Evolutionary conservation across 2,329 filamentous ascomycete genomes (phyloP), one percentile per base, ranked within the genome.

Genomic region (Aspergillus sp.): DNA sequence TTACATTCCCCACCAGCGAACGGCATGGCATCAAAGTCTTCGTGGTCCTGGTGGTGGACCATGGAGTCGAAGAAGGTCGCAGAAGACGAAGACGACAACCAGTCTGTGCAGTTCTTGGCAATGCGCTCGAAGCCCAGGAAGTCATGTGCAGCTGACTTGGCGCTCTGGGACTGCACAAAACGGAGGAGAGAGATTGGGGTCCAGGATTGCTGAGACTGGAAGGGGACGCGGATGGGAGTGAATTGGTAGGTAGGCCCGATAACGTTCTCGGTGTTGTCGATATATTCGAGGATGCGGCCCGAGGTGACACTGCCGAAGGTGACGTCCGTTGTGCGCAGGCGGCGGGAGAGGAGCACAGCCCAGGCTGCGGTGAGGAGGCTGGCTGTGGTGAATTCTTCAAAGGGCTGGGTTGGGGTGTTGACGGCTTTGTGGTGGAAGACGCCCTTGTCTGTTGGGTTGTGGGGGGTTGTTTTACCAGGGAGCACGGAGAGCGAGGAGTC

Each of bases 281-380:
- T 33, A 21, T 48, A 72, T 60, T 82, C 81, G 40, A 84, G 79
- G 66, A 82, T 84, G 52, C 86, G 82, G 0, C 87, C 87, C 33
- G 81, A 85, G 4, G 85, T 84, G 1, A 88, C 84, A 62, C 85
- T 81, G 46, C 85, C 85, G 62, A 88, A 88, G 9, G 83, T 79
- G 25, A 88, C 81, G 64, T 88, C 85, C 2, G 71, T 70, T 3
- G 72, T 69, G 0, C 65, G 63, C 0, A 83, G 76, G 15, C 80
- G 80, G 3, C 79, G 80, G 2, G 85, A 81, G 1, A 88, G 80
- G 14, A 82, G 80, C 2, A 87, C 68, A 0, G 85, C 83, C 86
- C 86, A 89, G 0, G 84, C 84, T 1, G 85, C 85, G 0, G 84
- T 86, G 1, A 85, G 84, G 0, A 88, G 72, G 0, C 82, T 86